Conservation (phyloP, 257 asterid species). For the Solanum piurae region DNA sequence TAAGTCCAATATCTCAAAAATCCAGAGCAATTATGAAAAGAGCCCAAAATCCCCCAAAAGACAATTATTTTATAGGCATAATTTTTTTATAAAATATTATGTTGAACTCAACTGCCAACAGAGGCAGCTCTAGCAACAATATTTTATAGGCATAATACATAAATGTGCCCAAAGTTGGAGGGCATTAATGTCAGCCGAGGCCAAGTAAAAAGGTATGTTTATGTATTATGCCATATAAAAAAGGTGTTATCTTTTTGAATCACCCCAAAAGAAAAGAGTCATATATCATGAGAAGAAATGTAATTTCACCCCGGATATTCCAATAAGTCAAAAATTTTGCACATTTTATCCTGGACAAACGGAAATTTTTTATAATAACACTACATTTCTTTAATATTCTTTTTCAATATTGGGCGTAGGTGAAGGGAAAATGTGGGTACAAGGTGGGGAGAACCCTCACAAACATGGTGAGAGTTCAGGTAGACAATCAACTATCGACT, state of each 20-base stretch:
- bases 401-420: neutral
- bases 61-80: too few species aligned
- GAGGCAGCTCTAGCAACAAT: neutral
- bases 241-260: slow-evolving; percentile 27
- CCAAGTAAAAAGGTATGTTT: neutral
- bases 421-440: neutral
- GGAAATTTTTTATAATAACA: neutral
- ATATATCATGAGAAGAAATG: neutral
- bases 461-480: neutral
- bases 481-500: neutral
- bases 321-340: neutral
- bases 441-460: neutral
- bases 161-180: neutral
- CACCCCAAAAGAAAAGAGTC: neutral
- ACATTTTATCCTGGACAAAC: neutral
- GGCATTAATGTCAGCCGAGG: neutral
- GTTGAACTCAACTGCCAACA: neutral
- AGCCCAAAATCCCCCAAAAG: neutral
- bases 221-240: neutral
- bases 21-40: neutral
- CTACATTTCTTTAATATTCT: neutral
- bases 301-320: neutral
- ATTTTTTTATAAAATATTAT: too few species aligned
- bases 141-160: neutral
- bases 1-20: neutral